Conservation (phyloP, 805 yeast genomes). For the Komagataella populi region DNA sequence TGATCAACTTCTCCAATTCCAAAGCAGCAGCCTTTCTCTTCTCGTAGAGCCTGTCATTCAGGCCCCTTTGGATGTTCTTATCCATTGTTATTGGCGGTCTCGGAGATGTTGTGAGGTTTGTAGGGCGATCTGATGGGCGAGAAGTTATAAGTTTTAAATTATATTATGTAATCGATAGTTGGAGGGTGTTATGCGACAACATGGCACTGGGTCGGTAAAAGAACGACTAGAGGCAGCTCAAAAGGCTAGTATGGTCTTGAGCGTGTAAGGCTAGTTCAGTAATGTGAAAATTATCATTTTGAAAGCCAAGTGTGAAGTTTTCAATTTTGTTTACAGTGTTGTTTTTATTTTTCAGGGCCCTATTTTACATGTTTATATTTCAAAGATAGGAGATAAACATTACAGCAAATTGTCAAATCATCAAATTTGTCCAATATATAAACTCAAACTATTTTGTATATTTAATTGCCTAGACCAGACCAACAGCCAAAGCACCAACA, state of each 20-base stretch:
- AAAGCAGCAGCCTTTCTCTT: conserved; percentile 68
- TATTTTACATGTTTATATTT: too few relatives aligned
- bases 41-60: conserved; percentile 63
- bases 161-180: not conserved
- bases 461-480: conserved; percentile 1
- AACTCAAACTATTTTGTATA: not conserved
- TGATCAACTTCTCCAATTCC: conserved; percentile 66
- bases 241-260: too few relatives aligned
- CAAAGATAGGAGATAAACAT: not conserved
- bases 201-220: too few relatives aligned
- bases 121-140: not conserved
- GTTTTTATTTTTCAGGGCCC: too few relatives aligned
- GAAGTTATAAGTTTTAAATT: not conserved
- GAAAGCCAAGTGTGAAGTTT: too few relatives aligned
- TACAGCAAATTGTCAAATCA: too few relatives aligned
- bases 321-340: too few relatives aligned
- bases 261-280: too few relatives aligned
- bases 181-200: too few relatives aligned
- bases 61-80: conserved; percentile 50
- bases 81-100: conserved; percentile 17
- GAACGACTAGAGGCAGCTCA: too few relatives aligned
- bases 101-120: not conserved
- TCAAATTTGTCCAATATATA: too few relatives aligned
- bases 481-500: conserved; percentile 4
- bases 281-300: too few relatives aligned